Base-by-base conservation (phyloP, 768 basidiomycete species). In the Termitomyces sp. region DNA sequence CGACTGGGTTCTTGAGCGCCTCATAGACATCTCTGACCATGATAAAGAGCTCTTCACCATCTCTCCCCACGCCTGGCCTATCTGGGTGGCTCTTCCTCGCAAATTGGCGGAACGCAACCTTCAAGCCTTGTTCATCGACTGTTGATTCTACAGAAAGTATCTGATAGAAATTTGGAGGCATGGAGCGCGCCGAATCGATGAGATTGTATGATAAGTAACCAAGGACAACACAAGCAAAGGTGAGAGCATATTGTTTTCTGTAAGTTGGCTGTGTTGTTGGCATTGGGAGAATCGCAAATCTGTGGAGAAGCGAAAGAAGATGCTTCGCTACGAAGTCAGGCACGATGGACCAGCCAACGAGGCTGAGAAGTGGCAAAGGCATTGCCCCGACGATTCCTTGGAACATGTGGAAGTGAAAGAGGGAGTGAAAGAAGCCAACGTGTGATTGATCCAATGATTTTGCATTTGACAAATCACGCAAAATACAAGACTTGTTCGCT, bases 11-110 rank as follows among this genome's bases (percentile, higher is more conserved):
- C 67, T 86, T 90, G 28, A 94, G 69, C 1, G 87, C 85, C 61
- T 94, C 91, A 61, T 84, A 93, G 35, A 84, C 88, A 65, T 86
- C 82, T 58, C 90, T 74, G 5, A 89, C 84, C 47, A 74, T 68
- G 49, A 92, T 88, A 66, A 94, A 94, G 28, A 83, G 54, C 13
- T 76, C 76, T 61, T 85, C 86, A 8, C 86, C 86, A 20, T 73
- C 69, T 0, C 71, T 71, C 0, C 87, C 87, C 32, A 78, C 74
- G 18, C 74, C 80, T 7, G 82, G 82, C 57, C 86, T 78, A 72
- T 94, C 92, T 0, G 92, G 92, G 65, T 94, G 92, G 57, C 85
- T 76, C 63, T 72, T 77, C 68, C 80, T 83, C 24, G 88, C 92
- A 63, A 94, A 92, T 20, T 80, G 74, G 54, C 90, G 76, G 68